Base-by-base conservation (phyloP, 129 eudicot species). In the Oenanthe sinensis region DNA sequence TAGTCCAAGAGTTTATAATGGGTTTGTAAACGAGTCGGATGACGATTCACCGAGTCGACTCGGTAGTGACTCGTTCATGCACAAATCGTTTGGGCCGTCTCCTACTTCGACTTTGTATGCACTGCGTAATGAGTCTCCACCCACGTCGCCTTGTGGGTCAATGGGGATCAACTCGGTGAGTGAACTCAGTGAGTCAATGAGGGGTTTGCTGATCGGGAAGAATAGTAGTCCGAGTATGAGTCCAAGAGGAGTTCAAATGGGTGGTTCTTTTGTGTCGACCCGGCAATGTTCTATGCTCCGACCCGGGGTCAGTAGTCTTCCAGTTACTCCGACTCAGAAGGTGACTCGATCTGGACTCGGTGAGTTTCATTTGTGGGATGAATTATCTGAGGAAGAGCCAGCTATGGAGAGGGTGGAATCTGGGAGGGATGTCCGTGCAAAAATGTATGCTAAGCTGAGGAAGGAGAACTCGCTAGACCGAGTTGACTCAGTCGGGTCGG, bases 391-490 rank as follows among this genome's bases (percentile, higher is more conserved):
- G 15, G 98, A 93, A 80, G 98, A 92, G 80, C 91, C 89, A 6
- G 82, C 47, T 11, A 92, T 96, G 99, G 99, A 96, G 80, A 42
- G 99, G 19, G 99, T 96, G 11, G 99, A 96, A 78, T 92, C 97
- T 0, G 99, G 99, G 9, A 86, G 86, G 74, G 93, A 83, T 13
- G 74, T 96, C 0, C 79, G 99, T n/a, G 99, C 93, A 0, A 89
- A 75, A 80, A 89, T 96, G 9, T 96, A 91, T 49, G 94, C 89
- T 30, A 96, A 92, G 80, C 91, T 96, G 30, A 84, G 93, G 22
- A 81, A 70, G 71, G 99, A 92, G 80, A 96, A 92, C 88, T 86
- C 96, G 77, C 55, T 94, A 76, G 90, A 82, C 8, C 86, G 98
- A 47, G 85, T 74, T 19, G 86, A 83, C 65, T 68, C 86, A 62